Percentiles rank a stretch among this genome's conserved stretches.
These are phyloP conservation scores for Xylaria arbuscula DNA, from an alignment of 2,329 filamentous ascomycete genomes.

Conservation along the genomic window DNA sequence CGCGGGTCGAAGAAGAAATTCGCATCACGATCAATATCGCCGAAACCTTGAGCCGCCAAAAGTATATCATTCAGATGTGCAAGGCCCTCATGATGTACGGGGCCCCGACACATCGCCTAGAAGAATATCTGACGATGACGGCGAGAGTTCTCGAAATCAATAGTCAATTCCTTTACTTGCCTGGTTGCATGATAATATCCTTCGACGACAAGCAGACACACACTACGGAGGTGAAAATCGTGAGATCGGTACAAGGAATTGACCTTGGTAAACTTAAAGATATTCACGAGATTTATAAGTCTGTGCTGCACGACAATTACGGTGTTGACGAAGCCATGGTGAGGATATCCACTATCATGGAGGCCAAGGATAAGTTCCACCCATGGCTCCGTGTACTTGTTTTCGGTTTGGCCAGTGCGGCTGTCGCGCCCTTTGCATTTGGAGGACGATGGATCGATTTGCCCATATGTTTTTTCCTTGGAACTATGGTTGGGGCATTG, in stretches of 20 bases:
- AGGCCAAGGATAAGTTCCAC: constrained; percentile 46
- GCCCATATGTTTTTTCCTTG: constrained; percentile 48
- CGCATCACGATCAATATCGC: constrained; percentile 66
- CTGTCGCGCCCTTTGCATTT: constrained; percentile 48
- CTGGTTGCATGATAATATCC: constrained; percentile 93
- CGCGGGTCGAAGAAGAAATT: constrained; percentile 58
- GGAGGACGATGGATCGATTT: constrained; percentile 47
- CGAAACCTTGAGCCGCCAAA: constrained; percentile 79
- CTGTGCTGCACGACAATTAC: constrained; percentile 77
- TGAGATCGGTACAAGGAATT: constrained; percentile 73
- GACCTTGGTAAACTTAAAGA: constrained; percentile 80
- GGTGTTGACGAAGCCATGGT: constrained; percentile 48
- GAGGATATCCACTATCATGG: constrained; percentile 43
- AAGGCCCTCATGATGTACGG: constrained; percentile 89
- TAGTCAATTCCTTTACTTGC: constrained; percentile 88
- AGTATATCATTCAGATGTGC: constrained; percentile 86
- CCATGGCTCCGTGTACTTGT: constrained; percentile 47
- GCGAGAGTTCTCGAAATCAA: constrained; percentile 90
- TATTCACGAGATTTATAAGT: constrained; percentile 81
- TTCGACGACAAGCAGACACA: constrained; percentile 79
- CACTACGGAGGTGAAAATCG: constrained; percentile 74
- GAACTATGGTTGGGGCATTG: constrained; percentile 55
- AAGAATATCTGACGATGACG: constrained; percentile 92
- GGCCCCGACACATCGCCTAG: constrained; percentile 88
- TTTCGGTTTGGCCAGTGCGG: constrained; percentile 47